Percentiles rank a stretch among this genome's conserved stretches.
Evolutionary conservation across 805 yeast species (phyloP).

Genomic region (Candida easanensis): DNA sequence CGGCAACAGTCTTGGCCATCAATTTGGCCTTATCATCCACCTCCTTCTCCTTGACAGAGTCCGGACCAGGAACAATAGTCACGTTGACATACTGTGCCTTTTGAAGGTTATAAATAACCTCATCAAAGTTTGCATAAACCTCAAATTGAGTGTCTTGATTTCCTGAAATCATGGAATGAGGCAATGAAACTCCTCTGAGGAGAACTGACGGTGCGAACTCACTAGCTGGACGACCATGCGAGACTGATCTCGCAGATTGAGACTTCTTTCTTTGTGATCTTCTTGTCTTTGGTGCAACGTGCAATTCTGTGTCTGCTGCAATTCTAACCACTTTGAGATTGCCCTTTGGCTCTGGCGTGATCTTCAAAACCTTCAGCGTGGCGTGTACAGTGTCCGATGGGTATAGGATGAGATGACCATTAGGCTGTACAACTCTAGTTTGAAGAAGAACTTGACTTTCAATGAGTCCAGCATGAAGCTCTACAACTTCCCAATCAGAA

Average conservation of each 20-base stretch:
- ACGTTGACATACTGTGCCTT: conserved; percentile 46
- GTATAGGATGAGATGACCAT: conserved; percentile 63
- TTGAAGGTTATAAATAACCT: conserved; percentile 33
- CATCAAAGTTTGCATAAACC: conserved; percentile 44
- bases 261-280: conserved; percentile 27
- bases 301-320: conserved; percentile 62
- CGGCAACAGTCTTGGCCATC: conserved; percentile 37
- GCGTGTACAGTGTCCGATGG: conserved; percentile 64
- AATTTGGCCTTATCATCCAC: conserved; percentile 10
- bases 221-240: conserved; percentile 22
- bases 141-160: conserved; percentile 32
- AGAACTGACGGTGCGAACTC: conserved; percentile 36
- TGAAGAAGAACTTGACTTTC: conserved; percentile 77
- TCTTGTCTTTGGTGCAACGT: conserved; percentile 69
- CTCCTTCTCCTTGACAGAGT: conserved; percentile 21
- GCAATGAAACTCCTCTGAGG: conserved; percentile 54
- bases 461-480: conserved; percentile 70
- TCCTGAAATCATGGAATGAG: conserved; percentile 40
- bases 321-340: conserved; percentile 43
- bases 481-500: conserved; percentile 90
- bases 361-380: conserved; percentile 47
- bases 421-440: conserved; percentile 65
- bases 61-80: conserved; percentile 52
- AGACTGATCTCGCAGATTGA: conserved; percentile 24
- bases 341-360: conserved; percentile 37